phyloP scores from a whole-genome alignment of 306 rosid genomes.

The Sesbania bispinosa region DNA sequence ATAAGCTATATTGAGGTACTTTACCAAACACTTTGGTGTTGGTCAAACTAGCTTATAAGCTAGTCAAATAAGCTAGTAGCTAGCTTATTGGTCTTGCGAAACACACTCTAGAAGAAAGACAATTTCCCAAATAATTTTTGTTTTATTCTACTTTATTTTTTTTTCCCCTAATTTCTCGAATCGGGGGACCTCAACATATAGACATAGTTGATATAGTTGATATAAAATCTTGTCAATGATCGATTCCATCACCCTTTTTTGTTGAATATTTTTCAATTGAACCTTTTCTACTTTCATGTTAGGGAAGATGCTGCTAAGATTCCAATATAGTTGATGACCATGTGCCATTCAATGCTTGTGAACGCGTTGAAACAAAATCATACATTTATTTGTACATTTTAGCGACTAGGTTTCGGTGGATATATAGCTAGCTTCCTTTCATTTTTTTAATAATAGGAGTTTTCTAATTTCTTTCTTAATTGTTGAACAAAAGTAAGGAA shows the following conservation, averaged over 20 bases:
- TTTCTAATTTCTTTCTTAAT: background rate
- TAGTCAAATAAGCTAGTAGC: no score
- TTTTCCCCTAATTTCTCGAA: background rate
- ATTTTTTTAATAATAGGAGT: background rate
- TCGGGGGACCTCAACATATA: background rate
- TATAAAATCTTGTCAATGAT: background rate
- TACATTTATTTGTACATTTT: background rate
- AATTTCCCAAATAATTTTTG: background rate
- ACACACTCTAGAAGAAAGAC: no score
- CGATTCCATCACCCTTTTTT: background rate
- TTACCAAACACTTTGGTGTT: no score
- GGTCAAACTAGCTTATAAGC: no score
- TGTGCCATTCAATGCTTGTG: conserved; percentile 35
- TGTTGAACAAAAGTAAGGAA: background rate
- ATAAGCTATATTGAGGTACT: no score
- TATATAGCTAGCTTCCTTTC: background rate
- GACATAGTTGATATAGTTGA: no score
- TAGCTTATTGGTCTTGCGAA: no score
- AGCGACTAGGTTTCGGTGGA: conserved; percentile 13
- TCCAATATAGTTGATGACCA: conserved; percentile 11
- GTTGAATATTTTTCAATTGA: background rate
- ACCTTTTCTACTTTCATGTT: background rate
- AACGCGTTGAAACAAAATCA: conserved; percentile 17
- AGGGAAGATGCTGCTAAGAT: conserved; percentile 22
- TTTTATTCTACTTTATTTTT: background rate